Evolutionary conservation across 2,329 filamentous ascomycete species (phyloP).

Genomic region (Talaromyces sp.): DNA sequence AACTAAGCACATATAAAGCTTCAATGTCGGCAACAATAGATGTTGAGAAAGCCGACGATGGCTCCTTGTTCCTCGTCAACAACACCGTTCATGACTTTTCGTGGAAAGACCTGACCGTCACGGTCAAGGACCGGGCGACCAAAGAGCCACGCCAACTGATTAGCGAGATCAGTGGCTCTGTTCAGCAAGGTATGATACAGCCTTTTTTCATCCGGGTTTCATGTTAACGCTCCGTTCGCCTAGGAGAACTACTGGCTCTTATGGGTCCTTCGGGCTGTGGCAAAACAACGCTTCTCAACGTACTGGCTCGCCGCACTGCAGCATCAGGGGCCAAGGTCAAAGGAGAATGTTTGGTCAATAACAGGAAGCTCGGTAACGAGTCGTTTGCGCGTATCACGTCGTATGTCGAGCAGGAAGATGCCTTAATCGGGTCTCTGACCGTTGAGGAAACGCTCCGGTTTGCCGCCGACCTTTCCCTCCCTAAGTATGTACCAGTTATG

Average conservation of each 20-base stretch:
- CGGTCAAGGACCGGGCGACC: conserved; percentile 65
- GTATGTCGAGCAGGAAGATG: conserved; percentile 86
- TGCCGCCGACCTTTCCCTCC: conserved; percentile 62
- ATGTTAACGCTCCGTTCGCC: not conserved
- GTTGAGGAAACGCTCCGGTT: conserved; percentile 76
- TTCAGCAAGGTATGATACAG: conserved; percentile 51
- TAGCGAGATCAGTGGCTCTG: conserved; percentile 56
- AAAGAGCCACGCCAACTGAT: conserved; percentile 61
- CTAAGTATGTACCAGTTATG: conserved; percentile 38
- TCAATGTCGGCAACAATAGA: not conserved
- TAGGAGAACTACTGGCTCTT: conserved; percentile 67
- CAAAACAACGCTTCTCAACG: conserved; percentile 80
- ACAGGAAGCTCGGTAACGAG: conserved; percentile 45
- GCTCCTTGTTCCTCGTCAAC: not conserved
- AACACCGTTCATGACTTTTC: conserved; percentile 58
- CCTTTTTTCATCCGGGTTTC: not conserved
- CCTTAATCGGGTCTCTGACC: conserved; percentile 73
- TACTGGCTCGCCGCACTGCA: conserved; percentile 60
- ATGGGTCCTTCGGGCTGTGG: conserved; percentile 74
- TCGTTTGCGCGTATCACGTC: conserved; percentile 59
- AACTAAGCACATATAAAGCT: not conserved
- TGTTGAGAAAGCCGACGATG: not conserved
- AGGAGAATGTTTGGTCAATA: conserved; percentile 60
- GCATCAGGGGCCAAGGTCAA: conserved; percentile 50
- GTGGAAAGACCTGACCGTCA: conserved; percentile 64